phyloP scores from a whole-genome alignment of 2,329 filamentous ascomycete species.

The Chaetomium olivaceum region DNA sequence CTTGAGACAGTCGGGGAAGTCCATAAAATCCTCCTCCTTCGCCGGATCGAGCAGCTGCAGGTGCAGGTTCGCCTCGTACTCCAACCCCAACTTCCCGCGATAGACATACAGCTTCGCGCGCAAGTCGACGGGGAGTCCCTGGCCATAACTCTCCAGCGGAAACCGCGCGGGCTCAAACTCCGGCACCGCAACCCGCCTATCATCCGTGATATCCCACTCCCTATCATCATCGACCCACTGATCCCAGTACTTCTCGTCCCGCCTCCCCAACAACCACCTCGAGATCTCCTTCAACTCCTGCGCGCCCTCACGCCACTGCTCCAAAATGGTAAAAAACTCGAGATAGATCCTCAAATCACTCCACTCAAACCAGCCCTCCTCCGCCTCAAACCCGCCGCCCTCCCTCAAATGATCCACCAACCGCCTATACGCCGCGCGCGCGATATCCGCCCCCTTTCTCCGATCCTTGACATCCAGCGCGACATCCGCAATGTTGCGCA shows the following conservation, averaged over 20 bases:
- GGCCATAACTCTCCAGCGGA: slow-evolving; percentile 64
- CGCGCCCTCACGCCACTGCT: slow-evolving; percentile 66
- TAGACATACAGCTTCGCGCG: slow-evolving; percentile 82
- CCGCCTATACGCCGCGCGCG: slow-evolving; percentile 51
- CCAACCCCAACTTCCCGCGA: slow-evolving; percentile 68
- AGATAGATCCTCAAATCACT: slow-evolving; percentile 82
- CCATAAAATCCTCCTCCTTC: slow-evolving; percentile 55
- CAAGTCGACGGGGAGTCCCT: slow-evolving; percentile 75
- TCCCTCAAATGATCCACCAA: slow-evolving; percentile 48
- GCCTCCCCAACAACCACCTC: slow-evolving; percentile 79
- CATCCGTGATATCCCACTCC: slow-evolving; percentile 80
- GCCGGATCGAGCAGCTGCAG: slow-evolving; percentile 70
- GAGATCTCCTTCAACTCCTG: slow-evolving; percentile 68
- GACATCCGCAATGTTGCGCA: slow-evolving; percentile 58
- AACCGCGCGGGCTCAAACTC: slow-evolving; percentile 60
- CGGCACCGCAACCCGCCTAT: slow-evolving; percentile 62
- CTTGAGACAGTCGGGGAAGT: slow-evolving; percentile 77
- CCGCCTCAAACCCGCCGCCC: slow-evolving; percentile 38
- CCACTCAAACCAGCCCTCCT: slow-evolving; percentile 60
- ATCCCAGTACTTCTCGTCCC: slow-evolving; percentile 77
- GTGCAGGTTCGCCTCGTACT: slow-evolving; percentile 72
- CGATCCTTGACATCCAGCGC: slow-evolving; percentile 53
- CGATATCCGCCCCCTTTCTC: slow-evolving; percentile 44
- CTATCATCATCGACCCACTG: slow-evolving; percentile 70
- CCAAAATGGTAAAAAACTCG: slow-evolving; percentile 70